Percentiles rank a stretch among this genome's conserved stretches.
Evolutionary conservation across 345 rosid species (phyloP).

Genomic region (Dipteronia sinensis): DNA sequence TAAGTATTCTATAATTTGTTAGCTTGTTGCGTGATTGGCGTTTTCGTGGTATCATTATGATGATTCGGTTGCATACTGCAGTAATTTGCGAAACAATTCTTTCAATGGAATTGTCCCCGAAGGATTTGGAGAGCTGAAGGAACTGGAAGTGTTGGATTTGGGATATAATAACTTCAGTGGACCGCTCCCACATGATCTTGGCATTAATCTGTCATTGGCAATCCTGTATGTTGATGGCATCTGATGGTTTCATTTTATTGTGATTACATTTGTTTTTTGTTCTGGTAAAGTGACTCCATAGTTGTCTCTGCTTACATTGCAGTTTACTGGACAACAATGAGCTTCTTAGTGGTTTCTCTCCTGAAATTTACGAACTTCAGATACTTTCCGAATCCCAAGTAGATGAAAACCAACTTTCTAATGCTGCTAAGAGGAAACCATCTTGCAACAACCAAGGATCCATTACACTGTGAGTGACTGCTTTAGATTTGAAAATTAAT

Average conservation of each 20-base stretch:
- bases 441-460: constrained; percentile 23
- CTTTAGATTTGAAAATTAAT: background rate
- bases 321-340: constrained; percentile 66
- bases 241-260: background rate
- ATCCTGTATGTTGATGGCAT: constrained; percentile 45
- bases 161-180: constrained; percentile 68
- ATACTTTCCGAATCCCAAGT: constrained; percentile 51
- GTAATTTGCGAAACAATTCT: constrained; percentile 65
- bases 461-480: constrained; percentile 28
- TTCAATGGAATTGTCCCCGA: constrained; percentile 60
- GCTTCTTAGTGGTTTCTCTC: constrained; percentile 41
- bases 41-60: background rate
- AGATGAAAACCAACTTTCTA: constrained; percentile 39
- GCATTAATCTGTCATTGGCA: constrained; percentile 46
- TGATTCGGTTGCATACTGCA: constrained; percentile 22
- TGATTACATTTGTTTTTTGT: background rate
- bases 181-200: constrained; percentile 49
- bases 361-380: constrained; percentile 40
- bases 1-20: constrained; percentile 32
- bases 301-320: constrained; percentile 18
- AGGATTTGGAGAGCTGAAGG: constrained; percentile 53
- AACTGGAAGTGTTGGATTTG: constrained; percentile 64
- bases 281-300: constrained; percentile 4
- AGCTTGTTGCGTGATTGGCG: background rate
- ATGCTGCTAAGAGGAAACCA: constrained; percentile 26